Evolutionary conservation across 257 asterid genomes (phyloP).

Genomic region (Sherardia arvensis): DNA sequence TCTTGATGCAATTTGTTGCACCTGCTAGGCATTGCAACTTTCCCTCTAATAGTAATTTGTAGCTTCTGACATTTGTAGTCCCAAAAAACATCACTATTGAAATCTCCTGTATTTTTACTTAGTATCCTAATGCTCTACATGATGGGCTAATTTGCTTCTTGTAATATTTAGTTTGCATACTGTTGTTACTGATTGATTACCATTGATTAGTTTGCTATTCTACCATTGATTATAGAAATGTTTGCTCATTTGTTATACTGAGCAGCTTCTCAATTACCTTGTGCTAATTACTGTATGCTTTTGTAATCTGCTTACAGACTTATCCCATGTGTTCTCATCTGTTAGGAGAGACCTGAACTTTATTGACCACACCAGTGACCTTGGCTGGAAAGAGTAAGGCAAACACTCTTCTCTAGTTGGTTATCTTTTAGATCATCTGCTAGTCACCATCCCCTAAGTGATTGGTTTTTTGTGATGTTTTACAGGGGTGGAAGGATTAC

Average conservation of each 20-base stretch:
- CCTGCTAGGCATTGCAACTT: neutral
- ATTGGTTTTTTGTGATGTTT: constrained; percentile 19
- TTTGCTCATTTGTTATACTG: neutral
- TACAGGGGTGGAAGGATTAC: constrained; percentile 68
- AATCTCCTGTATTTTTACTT: neutral
- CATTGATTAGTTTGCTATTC: too few relatives aligned
- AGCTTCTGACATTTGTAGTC: neutral
- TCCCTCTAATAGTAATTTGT: neutral
- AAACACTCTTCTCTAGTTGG: constrained; percentile 29
- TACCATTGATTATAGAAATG: too few relatives aligned
- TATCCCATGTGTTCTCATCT: constrained; percentile 88
- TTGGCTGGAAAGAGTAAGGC: constrained; percentile 99
- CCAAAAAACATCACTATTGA: neutral
- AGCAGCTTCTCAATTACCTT: constrained; percentile 8
- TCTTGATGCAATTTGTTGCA: neutral
- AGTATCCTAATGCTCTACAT: neutral
- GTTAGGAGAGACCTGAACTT: constrained; percentile 84
- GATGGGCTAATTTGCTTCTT: neutral
- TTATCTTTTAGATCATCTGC: constrained; percentile 4
- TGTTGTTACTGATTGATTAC: neutral
- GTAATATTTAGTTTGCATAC: neutral
- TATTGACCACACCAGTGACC: constrained; percentile 89
- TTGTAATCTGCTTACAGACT: constrained; percentile 48
- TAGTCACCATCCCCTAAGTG: constrained; percentile 4
- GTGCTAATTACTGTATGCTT: constrained; percentile 9